A percentile compares a stretch with the other conserved stretches of the same genome.
phyloP scores from a whole-genome alignment of 495 filamentous ascomycete genomes.

The Penicillium macrosclerotiorum region DNA sequence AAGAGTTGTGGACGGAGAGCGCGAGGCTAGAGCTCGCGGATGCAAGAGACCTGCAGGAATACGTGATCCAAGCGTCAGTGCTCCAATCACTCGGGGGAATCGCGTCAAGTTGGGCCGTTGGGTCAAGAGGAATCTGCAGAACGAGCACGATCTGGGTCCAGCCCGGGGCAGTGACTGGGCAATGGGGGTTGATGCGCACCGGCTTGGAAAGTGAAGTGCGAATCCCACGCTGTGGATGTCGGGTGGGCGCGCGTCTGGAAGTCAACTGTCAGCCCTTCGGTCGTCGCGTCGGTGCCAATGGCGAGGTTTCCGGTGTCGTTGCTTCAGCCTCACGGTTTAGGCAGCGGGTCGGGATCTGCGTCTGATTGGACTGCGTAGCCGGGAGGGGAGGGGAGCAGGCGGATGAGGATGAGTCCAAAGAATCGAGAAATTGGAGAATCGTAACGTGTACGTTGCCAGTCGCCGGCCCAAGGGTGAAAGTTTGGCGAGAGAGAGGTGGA shows the following conservation, averaged over 20 bases:
- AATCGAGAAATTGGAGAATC: conserved; percentile 2
- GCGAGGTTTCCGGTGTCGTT: conserved; percentile 9
- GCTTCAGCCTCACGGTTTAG: conserved; percentile 47
- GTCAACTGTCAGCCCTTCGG: conserved; percentile 13
- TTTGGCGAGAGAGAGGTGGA: background rate
- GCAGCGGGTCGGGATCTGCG: conserved; percentile 23
- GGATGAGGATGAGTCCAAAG: background rate
- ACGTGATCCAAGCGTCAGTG: conserved; percentile 20
- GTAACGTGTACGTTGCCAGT: too few species aligned
- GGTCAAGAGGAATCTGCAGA: conserved; percentile 28
- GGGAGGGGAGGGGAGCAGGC: background rate
- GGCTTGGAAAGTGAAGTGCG: conserved; percentile 14
- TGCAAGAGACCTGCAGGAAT: conserved; percentile 16
- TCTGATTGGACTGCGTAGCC: conserved; percentile 10
- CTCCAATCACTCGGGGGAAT: conserved; percentile 6
- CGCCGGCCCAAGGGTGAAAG: too few species aligned
- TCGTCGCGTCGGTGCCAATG: conserved; percentile 25
- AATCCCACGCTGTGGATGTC: conserved; percentile 24
- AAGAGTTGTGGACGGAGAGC: background rate
- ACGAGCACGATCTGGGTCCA: too few species aligned
- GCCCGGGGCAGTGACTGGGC: too few species aligned
- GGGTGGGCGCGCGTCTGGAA: conserved; percentile 22
- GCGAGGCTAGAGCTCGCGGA: conserved; percentile 2
- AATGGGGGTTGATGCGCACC: conserved; percentile 26
- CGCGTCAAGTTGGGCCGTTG: conserved; percentile 23